phyloP scores from a whole-genome alignment of 768 basidiomycete species.

The Lepiota subincarnata region DNA sequence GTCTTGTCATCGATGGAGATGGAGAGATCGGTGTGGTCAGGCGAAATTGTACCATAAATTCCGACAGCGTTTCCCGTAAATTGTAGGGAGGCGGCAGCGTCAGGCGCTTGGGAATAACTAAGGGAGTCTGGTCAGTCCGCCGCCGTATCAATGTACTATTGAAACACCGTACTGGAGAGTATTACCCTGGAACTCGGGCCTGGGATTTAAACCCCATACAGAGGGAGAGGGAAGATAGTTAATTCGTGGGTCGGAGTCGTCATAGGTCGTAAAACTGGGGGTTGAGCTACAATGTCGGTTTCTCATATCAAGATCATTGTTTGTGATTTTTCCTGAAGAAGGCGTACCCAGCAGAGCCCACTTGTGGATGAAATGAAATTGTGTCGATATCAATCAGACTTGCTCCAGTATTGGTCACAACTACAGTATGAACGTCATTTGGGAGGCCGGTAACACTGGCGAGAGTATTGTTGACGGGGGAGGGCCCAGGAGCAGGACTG shows the following conservation, averaged over 20 bases:
- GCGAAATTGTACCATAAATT: slow-evolving; percentile 48
- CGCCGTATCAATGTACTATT: neutral
- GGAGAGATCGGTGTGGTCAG: slow-evolving; percentile 46
- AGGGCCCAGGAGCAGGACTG: slow-evolving; percentile 35
- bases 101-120: slow-evolving; percentile 37
- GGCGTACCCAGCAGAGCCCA: slow-evolving; percentile 35
- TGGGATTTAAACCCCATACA: slow-evolving; percentile 32
- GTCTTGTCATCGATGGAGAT: slow-evolving; percentile 40
- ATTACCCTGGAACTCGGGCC: slow-evolving; percentile 27
- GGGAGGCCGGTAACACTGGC: slow-evolving; percentile 37
- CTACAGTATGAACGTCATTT: slow-evolving; percentile 43
- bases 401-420: slow-evolving; percentile 41
- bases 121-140: neutral
- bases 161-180: slow-evolving; percentile 39
- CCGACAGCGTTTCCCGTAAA: slow-evolving; percentile 53
- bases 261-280: slow-evolving; percentile 27
- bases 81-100: slow-evolving; percentile 37
- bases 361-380: slow-evolving; percentile 37
- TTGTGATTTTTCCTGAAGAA: neutral
- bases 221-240: slow-evolving; percentile 32
- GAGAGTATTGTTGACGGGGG: slow-evolving; percentile 28
- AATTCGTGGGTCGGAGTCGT: slow-evolving; percentile 38
- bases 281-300: slow-evolving; percentile 16
- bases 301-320: neutral
- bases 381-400: slow-evolving; percentile 48